Base-by-base conservation (phyloP, 805 yeast genomes). In the Nakazawaea wyomingensis region DNA sequence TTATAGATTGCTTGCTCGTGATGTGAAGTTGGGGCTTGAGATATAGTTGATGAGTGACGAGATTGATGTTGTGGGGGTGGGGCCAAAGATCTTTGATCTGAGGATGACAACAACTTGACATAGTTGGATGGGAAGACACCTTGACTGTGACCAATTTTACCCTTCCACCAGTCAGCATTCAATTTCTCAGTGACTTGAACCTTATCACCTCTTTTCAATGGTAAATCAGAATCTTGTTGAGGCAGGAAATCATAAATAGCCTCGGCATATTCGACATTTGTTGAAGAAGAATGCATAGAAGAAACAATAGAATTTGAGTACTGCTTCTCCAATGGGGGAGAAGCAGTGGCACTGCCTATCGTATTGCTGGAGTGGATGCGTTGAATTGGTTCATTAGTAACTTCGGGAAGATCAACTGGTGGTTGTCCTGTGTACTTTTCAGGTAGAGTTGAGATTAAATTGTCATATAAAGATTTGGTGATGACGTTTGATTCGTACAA, bases 81-180 rank as follows among this genome's bases (percentile, higher is more conserved):
- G 48, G 51, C 20, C 45, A 36, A 38, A 41, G 51, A 43, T 35
- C 41, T 26, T 24, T 43, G 29, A 43, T 27, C 11, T 11, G 11
- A 10, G 13, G 11, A 14, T 24, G 41, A 32, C 10, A 67, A 51
- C 4, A 72, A 56, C 32, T 71, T 72, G 39, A 89, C 96, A 56
- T 93, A 91, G 59, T 87, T 87, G 1, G 91, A 68, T 7, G 99
- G 99, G 67, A 93, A 90, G 56, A 90, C 81, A 34, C 98, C 99
- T 6, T 74, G 72, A 26, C 62, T 60, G 4, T 77, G 75, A 46
- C 76, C 72, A 34, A 71, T 59, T 14, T 67, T 65, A 37, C 99
- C 99, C 57, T 77, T 83, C 85, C 93, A 89, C 99, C 99, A 91
- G 56, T 89, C 91, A 30, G 75, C 72, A 17, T 91, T 85, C 37